Evolutionary conservation across 176 grass and related monocot genomes (phyloP), one percentile per base, ranked within the genome.

Genomic region (Secale cereale): DNA sequence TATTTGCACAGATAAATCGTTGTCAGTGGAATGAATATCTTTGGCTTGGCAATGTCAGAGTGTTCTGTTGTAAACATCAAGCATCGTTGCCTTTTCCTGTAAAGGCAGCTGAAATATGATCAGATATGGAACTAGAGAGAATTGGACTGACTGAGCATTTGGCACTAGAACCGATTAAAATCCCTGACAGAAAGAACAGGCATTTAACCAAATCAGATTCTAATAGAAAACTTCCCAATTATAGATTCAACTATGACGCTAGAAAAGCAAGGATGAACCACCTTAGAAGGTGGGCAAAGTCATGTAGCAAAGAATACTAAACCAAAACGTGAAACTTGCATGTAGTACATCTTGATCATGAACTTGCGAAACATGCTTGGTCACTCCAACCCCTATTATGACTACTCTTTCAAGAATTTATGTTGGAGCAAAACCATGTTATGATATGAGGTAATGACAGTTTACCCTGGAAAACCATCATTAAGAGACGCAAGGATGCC

Each of bases 51-150:
- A 82, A 56, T 86, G 62, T 85, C 74, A 95, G 64, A 93, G 84
- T 31, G 89, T 91, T 87, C 87, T 89, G 81, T 78, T 92, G 91
- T 95, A 81, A 22, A 63, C 76, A 78, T 98, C 91, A 86, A 94
- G 93, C 77, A 94, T 91, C 41, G 69, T 90, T 48, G 81, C 60
- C 82, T 94, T 98, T 35, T 94, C 93, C 93, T 98, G 96, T 54
- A 89, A 92, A 79, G 59, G 87, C 26, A 88, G 59, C 80, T 80
- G 70, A 83, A 81, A 89, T 77, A 71, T 71, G 56, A 82, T 87
- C 61, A 92, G 76, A 76, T 32, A 64, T 56, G 50, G 19, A 89
- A 89, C 30, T 74, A 25, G 3, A 82, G 82, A 59, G 50, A 57
- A 31, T 41, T n/a, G 68, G 27, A 79, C 14, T 50, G 23, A 70